Conservation (phyloP, 2,329 filamentous ascomycete genomes). For the Colletotrichum sp. region DNA sequence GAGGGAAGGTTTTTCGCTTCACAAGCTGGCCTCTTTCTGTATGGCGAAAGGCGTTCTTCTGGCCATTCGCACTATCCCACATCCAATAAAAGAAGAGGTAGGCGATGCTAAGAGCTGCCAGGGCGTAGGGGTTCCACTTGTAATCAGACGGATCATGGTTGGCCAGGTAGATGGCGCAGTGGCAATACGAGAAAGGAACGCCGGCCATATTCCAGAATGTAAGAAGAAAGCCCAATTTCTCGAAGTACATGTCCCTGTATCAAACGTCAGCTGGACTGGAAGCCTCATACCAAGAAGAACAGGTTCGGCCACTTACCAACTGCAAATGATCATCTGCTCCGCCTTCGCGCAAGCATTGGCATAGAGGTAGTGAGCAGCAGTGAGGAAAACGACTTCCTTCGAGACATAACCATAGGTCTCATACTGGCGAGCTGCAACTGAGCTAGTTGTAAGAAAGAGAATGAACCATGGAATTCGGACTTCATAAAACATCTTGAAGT, state of each 20-base stretch:
- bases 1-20: conserved; percentile 76
- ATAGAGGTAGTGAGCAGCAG: conserved; percentile 91
- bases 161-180: conserved; percentile 81
- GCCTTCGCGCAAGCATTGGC: conserved; percentile 92
- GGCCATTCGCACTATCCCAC: conserved; percentile 83
- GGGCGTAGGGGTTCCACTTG: conserved; percentile 66
- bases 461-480: conserved; percentile 94
- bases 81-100: conserved; percentile 83
- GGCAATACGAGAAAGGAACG: conserved; percentile 82
- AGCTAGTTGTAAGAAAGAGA: conserved; percentile 78
- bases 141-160: conserved; percentile 75
- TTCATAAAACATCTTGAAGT: conserved; percentile 98
- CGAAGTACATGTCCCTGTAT: conserved; percentile 81
- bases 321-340: conserved; percentile 87
- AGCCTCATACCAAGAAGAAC: background rate
- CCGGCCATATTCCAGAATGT: conserved; percentile 90
- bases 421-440: conserved; percentile 80
- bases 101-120: conserved; percentile 48
- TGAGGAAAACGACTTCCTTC: conserved; percentile 79
- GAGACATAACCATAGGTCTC: conserved; percentile 86
- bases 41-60: conserved; percentile 84
- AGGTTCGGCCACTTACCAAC: conserved; percentile 55
- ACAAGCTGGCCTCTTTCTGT: conserved; percentile 69
- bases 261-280: background rate
- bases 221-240: conserved; percentile 90